Evolutionary conservation across 305 asterid species (phyloP), one percentile per base, ranked within the genome.

Genomic region (Fraxinus sp.): DNA sequence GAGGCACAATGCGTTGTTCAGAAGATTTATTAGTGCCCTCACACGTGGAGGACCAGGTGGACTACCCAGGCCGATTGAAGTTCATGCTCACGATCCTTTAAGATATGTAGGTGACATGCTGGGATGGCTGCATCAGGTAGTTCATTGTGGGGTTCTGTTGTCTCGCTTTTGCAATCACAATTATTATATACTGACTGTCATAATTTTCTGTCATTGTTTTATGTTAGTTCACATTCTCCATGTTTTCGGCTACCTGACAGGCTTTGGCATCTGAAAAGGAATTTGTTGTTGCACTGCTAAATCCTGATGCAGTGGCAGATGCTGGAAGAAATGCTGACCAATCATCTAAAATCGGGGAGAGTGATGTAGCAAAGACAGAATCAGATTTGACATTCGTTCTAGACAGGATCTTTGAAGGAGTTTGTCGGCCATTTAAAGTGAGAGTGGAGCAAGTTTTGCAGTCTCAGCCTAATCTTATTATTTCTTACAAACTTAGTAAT

Each of bases 41-140:
- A 96, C 99, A 59, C 98, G 98, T 77, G 99, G 99, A 88, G 98
- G 99, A 83, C 97, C 98, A 73, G 95, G 99, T 89, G 99, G 98
- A 84, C 87, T 93, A 77, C 99, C 99, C 82, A 91, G 99, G 89
- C 99, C 99, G 74, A 96, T 96, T 78, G 99, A 96, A 87, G 99
- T 96, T 85, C 99, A 95, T 88, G 99, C 99, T 77, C 98, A 96
- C 18, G 99, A 96, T 89, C 98, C 99, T 86, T 89, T 96, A 80
- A 90, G 98, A 94, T 96, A 96, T 83, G 98, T 95, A 2, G 98
- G 98, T 41, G 99, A 96, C 89, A 96, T 94, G 99, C 97, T 96
- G 36, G 99, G 98, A 82, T 96, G 99, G 99, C 85, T 96, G 86
- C 99, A 96, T 90, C 98, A 96, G 97, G 99, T 95, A 83, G 35